Base-by-base conservation (phyloP, 768 basidiomycete species). In the Leccinum variicolor region DNA sequence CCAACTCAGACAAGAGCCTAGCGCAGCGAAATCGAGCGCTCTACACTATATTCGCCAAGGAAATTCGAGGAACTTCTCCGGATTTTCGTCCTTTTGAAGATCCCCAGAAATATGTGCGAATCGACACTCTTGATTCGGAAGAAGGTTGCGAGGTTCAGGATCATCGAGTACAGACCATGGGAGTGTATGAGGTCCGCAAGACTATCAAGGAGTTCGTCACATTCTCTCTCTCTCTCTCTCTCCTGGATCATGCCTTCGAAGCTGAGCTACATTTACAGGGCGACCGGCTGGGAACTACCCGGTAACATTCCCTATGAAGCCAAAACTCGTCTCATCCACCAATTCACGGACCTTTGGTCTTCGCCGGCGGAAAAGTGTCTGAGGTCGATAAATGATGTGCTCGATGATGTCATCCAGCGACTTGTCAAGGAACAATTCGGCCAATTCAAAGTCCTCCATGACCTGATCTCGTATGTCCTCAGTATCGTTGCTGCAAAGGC, bases 251-350 rank as follows among this genome's bases (percentile, higher is more conserved):
- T 9, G 4, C n/a, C 19, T 23, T 54, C 53, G 36, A 9, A 39
- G 36, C 36, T 62, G 0, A 70, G 11, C 1, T 5, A 39, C 4
- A 13, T 6, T n/a, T 39, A 25, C 25, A 80, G 79, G 11, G 71
- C 73, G 8, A 70, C 71, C 29, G 72, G 67, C 3, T 79, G 78
- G 79, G 77, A 80, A 50, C 71, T 80, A 26, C 77, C 77, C 0
- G 64, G 67, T 5, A 70, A 78, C 36, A 61, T 78, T 25, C 78
- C 79, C 0, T 79, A 72, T 53, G 71, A 70, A 26, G 77, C 78
- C 11, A 79, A 76, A 49, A 61, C 56, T 11, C 65, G 63, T 28
- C 69, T 79, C 15, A 78, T 81, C 34, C 58, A 60, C 4, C 50
- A 60, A 13, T 75, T 70, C 48, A 74, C 75, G 17, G 54, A 50